Evolutionary conservation across 306 rosid genomes (phyloP), one percentile per base, ranked within the genome.

Genomic region (Prosopis cineraria): DNA sequence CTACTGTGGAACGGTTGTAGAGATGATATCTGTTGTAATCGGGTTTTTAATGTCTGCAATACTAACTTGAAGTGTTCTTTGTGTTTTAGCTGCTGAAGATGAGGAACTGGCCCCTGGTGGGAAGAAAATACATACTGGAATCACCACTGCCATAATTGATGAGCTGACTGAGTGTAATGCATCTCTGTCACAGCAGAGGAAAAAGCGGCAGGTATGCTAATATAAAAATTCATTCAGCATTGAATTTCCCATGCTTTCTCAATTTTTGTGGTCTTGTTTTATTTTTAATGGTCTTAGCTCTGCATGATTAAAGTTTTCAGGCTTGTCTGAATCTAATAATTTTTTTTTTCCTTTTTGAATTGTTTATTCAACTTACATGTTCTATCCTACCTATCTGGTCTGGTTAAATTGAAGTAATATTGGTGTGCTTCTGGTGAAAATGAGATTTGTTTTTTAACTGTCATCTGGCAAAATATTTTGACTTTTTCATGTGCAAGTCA

Each of bases 161-260:
- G 91, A 90, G 84, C 82, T 90, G 24, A 88, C 93, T 5, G 91
- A 90, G 19, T 90, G 93, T 78, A 90, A 90, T 83, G 87, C 89
- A 1, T 68, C 87, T 72, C 93, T 90, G 56, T 88, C 96, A 73
- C 88, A 87, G 74, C 72, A 67, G 52, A 80, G 96, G 78, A 90
- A 88, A 76, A 90, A 62, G 81, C 91, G 93, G 30, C 88, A 90
- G 90, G 96, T 87, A 86, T 76, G 59, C 31, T 12, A 31, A 39
- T 30, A 31, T 22, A 39, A 44, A 37, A 22, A 22, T 22, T 3
- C 45, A 10, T 22, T 19, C 7, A 0, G 47, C 45, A 19, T 12
- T 9, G 5, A 13, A 65, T 65, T 34, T 3, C 9, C 29, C 11
- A 3, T 31, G 7, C 37, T 16, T 8, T 53, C 68, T 31, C 41